Evolutionary conservation across 2,329 filamentous ascomycete species (phyloP), one percentile per base, ranked within the genome.

Genomic region (Phaeosphaeriaceae sp.): DNA sequence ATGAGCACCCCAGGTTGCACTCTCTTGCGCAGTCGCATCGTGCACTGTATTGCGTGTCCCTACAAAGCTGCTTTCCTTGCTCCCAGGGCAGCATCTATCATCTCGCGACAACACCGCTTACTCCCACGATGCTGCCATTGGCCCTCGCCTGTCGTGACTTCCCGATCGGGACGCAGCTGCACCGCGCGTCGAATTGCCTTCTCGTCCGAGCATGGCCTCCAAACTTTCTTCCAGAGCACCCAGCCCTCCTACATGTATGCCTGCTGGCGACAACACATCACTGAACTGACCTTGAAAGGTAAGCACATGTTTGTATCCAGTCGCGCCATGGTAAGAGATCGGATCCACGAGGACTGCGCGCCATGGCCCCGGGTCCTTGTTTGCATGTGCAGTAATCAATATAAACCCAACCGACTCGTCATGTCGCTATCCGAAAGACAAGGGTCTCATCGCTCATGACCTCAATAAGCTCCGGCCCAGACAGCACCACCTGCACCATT

Each of bases 331-430:
- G 49, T 61, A 58, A 22, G n/a, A 24, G 10, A 41, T 24, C 51
- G 24, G 44, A 41, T 44, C 44, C 64, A 69, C 70, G 62, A 67
- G 63, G 64, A 54, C 44, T 54, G 62, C 56, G 52, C 63, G 58
- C 72, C 73, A 72, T 69, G 65, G 63, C 59, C 57, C 44, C 61
- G 72, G 71, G 69, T 68, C 58, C 45, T 63, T 54, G 58, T 66
- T 58, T 59, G 58, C 60, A 57, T 53, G 63, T 66, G 60, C 63
- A 71, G 68, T 71, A 74, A 73, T 41, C 44, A 45, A 45, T 45
- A 45, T 45, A 22, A 45, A 45, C 19, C 42, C 21, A 45, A 22
- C 42, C 42, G 7, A 13, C 42, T 22, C 19, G 15, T 22, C 42
- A 45, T 21, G 42, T 22, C 10, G 42, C 42, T 45, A 21, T 13